Evolutionary conservation across 441 rosid genomes (phyloP).

Genomic region (Metrosideros polymorpha): DNA sequence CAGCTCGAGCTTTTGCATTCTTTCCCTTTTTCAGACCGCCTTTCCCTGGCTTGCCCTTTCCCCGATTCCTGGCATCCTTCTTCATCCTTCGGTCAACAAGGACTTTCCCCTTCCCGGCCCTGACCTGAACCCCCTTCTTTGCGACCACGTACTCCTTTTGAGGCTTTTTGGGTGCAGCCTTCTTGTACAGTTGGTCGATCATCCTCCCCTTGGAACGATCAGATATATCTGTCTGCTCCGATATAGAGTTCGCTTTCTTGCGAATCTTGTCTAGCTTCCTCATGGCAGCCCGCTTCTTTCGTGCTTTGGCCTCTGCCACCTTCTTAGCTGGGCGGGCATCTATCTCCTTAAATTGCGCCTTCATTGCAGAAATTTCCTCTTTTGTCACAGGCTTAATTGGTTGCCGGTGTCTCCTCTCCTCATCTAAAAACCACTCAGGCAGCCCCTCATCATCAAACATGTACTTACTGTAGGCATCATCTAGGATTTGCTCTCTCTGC

Average conservation of each 20-base stretch:
- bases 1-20: conserved; percentile 13
- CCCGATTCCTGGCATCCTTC: conserved; percentile 51
- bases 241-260: conserved; percentile 79
- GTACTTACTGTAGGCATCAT: conserved; percentile 74
- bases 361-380: conserved; percentile 82
- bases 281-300: conserved; percentile 69
- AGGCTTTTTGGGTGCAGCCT: conserved; percentile 63
- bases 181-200: conserved; percentile 83
- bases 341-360: conserved; percentile 83
- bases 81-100: conserved; percentile 88
- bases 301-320: conserved; percentile 87
- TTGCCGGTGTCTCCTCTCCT: conserved; percentile 71
- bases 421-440: conserved; percentile 86
- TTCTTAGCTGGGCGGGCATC: conserved; percentile 94
- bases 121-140: conserved; percentile 85
- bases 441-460: conserved; percentile 68
- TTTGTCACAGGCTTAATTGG: conserved; percentile 71
- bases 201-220: conserved; percentile 78
- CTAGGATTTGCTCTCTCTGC: conserved; percentile 68
- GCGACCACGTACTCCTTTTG: conserved; percentile 80
- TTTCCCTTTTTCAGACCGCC: conserved; percentile 48
- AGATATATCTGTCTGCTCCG: conserved; percentile 66
- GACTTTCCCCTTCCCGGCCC: conserved; percentile 80
- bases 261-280: conserved; percentile 80
- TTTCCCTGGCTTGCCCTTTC: conserved; percentile 43